Conservation (phyloP, 441 rosid genomes). For the Macaranga tanarius region DNA sequence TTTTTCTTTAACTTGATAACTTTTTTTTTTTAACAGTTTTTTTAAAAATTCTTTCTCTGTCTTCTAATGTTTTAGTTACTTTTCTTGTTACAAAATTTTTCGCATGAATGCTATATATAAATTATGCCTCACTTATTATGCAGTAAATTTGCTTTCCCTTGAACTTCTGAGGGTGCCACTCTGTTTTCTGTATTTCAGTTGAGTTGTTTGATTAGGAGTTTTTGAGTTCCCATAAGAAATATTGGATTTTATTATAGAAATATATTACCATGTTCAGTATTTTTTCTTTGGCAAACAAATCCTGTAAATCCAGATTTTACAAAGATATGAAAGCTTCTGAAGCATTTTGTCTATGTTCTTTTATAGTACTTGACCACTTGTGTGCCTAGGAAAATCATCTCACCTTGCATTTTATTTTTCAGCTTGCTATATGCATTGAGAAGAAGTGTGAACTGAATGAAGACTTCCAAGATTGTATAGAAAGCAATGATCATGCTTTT, state of each 20-base stretch:
- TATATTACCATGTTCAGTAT: neutral
- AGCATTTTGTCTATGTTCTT: conserved; percentile 1
- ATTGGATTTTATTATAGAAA: neutral
- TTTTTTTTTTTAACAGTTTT: too few relatives aligned
- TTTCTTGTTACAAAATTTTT: neutral
- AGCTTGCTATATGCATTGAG: conserved; percentile 98
- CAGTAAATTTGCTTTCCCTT: neutral
- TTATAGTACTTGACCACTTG: neutral
- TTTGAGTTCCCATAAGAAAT: too few relatives aligned
- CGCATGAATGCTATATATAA: neutral
- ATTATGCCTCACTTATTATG: neutral
- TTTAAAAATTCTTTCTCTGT: too few relatives aligned
- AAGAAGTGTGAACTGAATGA: conserved; percentile 80
- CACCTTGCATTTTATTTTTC: conserved; percentile 33
- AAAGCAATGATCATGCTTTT: conserved; percentile 52
- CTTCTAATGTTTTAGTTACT: neutral
- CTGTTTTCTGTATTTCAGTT: neutral
- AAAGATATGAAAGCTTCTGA: neutral
- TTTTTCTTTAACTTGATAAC: too few relatives aligned
- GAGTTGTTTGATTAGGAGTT: neutral
- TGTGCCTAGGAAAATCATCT: conserved; percentile 13
- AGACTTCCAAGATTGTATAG: conserved; percentile 85
- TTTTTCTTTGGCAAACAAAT: neutral
- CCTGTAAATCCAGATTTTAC: neutral
- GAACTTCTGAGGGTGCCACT: neutral